Conservation (phyloP, 257 asterid species). For the Ballota nigra region DNA sequence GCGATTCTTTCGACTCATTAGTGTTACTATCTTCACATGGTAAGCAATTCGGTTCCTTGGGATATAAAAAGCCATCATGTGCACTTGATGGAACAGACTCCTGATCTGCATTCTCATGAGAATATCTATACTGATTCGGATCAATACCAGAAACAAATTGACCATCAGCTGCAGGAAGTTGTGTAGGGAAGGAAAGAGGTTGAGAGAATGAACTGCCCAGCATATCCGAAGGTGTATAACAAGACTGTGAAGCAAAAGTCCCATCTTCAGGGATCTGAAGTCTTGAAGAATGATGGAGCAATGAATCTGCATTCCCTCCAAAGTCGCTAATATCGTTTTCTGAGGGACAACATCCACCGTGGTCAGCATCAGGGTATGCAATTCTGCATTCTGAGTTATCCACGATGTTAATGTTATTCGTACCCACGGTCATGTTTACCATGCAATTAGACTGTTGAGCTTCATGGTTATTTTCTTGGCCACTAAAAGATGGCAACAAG, state of each 20-base stretch:
- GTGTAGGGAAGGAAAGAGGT: slow-evolving; percentile 37
- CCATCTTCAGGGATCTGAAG: slow-evolving; percentile 49
- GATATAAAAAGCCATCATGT: slow-evolving; percentile 39
- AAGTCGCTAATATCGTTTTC: slow-evolving; percentile 30
- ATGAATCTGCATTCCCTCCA: slow-evolving; percentile 43
- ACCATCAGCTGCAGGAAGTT: slow-evolving; percentile 39
- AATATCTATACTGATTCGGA: slow-evolving; percentile 44
- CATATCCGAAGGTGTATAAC: slow-evolving; percentile 46
- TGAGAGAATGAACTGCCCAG: slow-evolving; percentile 46
- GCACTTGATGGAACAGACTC: slow-evolving; percentile 34
- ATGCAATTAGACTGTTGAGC: slow-evolving; percentile 33
- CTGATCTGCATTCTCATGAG: slow-evolving; percentile 34
- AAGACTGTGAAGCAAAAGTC: slow-evolving; percentile 40
- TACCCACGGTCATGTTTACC: slow-evolving; percentile 30
- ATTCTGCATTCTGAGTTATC: slow-evolving; percentile 41
- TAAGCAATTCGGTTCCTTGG: slow-evolving; percentile 39
- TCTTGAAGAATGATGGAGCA: slow-evolving; percentile 44
- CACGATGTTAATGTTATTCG: slow-evolving; percentile 33
- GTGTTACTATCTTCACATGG: slow-evolving; percentile 34
- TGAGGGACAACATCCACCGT: slow-evolving; percentile 39
- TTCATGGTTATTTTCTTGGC: slow-evolving; percentile 38
- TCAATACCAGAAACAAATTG: slow-evolving; percentile 35
- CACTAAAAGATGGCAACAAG: slow-evolving; percentile 42
- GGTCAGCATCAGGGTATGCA: slow-evolving; percentile 39
- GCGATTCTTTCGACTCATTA: slow-evolving; percentile 38